These are phyloP conservation scores for Trichoderma sp. DNA, from an alignment of 2,329 filamentous ascomycete genomes.

Conservation along the genomic window DNA sequence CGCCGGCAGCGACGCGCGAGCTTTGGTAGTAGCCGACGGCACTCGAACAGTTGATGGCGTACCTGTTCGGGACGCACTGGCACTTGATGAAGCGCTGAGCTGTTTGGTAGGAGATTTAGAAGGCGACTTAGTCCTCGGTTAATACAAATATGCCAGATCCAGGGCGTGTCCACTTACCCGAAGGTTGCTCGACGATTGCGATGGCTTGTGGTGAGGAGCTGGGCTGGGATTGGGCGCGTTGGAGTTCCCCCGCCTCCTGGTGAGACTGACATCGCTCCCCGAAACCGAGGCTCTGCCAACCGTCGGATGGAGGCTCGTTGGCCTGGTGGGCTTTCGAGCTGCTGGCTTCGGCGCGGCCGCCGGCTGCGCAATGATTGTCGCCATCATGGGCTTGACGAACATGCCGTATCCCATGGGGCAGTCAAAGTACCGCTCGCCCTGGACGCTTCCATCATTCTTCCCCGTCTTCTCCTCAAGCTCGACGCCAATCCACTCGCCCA, in stretches of 20 bases:
- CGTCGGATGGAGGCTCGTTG: slow-evolving; percentile 51
- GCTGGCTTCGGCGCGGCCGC: slow-evolving; percentile 43
- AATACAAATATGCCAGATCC: slow-evolving; percentile 19
- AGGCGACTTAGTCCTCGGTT: slow-evolving; percentile 24
- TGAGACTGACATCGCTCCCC: slow-evolving; percentile 53
- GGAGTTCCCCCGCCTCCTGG: slow-evolving; percentile 67
- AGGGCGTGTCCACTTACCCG: slow-evolving; percentile 48
- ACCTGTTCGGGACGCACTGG: slow-evolving; percentile 62
- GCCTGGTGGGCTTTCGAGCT: slow-evolving; percentile 46
- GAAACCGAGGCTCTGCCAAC: slow-evolving; percentile 44
- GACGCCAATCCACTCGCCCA: slow-evolving; percentile 85
- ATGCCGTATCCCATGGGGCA: slow-evolving; percentile 77
- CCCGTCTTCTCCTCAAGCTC: slow-evolving; percentile 80
- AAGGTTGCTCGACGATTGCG: slow-evolving; percentile 57
- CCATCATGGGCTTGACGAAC: slow-evolving; percentile 76
- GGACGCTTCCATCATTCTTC: slow-evolving; percentile 92
- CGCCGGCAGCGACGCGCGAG: slow-evolving; percentile 57
- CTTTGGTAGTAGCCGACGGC: slow-evolving; percentile 48
- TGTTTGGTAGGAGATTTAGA: slow-evolving; percentile 25
- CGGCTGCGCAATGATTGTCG: slow-evolving; percentile 60
- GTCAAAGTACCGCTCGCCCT: slow-evolving; percentile 85
- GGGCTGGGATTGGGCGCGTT: slow-evolving; percentile 75
- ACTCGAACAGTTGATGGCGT: slow-evolving; percentile 62
- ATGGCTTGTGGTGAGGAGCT: slow-evolving; percentile 51
- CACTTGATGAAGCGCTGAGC: slow-evolving; percentile 66